Conservation (phyloP, 768 basidiomycete species). For the Pholiota microspora region DNA sequence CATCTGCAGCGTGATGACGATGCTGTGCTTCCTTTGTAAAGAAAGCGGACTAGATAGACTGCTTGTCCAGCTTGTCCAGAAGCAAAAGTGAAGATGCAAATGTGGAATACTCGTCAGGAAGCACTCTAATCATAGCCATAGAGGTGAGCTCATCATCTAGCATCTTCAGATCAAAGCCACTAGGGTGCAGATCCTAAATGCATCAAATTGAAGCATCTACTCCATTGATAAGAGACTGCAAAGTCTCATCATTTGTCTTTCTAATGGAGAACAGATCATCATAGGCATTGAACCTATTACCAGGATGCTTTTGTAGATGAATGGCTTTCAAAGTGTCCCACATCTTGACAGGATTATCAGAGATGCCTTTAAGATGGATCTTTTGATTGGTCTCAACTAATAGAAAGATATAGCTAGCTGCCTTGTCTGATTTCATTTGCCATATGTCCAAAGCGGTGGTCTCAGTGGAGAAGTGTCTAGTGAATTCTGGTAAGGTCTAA, state of each 20-base stretch:
- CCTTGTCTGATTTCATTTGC: slow-evolving; percentile 5
- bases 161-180: slow-evolving; percentile 8
- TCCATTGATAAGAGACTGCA: slow-evolving; percentile 11
- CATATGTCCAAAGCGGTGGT: background rate
- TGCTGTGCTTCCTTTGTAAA: background rate
- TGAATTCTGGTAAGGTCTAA: too few species aligned
- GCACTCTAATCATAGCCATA: slow-evolving; percentile 20
- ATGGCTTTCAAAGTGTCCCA: slow-evolving; percentile 15
- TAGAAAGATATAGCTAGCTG: slow-evolving; percentile 20
- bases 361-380: slow-evolving; percentile 16
- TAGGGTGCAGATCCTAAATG: slow-evolving; percentile 18
- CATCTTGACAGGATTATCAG: slow-evolving; percentile 22
- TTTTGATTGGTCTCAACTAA: slow-evolving; percentile 17
- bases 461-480: too few species aligned
- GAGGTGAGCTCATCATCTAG: slow-evolving; percentile 20
- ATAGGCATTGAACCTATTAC: slow-evolving; percentile 21
- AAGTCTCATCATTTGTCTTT: slow-evolving; percentile 16
- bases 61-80: background rate
- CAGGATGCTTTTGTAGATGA: slow-evolving; percentile 22
- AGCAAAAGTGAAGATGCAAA: background rate
- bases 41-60: background rate
- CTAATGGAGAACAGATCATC: slow-evolving; percentile 14
- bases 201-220: slow-evolving; percentile 14
- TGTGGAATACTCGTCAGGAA: slow-evolving; percentile 19
- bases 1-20: background rate